Percentiles rank a stretch among this genome's conserved stretches.
These are phyloP conservation scores for Neofusicoccum sp. DNA, from an alignment of 2,329 filamentous ascomycete genomes.

Conservation along the genomic window DNA sequence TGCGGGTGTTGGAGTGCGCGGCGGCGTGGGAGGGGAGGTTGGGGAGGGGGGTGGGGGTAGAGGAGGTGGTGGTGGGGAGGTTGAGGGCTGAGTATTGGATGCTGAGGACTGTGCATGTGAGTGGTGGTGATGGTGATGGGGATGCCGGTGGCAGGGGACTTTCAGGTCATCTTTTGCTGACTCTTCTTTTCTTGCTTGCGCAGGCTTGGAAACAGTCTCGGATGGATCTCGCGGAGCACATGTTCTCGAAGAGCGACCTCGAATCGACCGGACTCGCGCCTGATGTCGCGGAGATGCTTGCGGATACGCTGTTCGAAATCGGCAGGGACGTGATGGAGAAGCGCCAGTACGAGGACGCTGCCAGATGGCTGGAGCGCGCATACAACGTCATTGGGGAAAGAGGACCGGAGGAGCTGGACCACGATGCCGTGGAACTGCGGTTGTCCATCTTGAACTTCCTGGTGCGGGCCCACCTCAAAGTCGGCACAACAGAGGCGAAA, in stretches of 20 bases:
- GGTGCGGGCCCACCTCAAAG: conserved; percentile 58
- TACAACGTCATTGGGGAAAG: conserved; percentile 60
- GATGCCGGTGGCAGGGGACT: neutral
- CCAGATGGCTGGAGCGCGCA: conserved; percentile 75
- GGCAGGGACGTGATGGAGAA: conserved; percentile 62
- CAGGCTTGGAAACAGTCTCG: conserved; percentile 76
- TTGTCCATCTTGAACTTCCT: conserved; percentile 67
- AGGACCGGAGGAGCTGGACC: conserved; percentile 58
- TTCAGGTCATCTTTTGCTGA: neutral
- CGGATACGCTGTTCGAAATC: conserved; percentile 72
- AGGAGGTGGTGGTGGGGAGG: conserved; percentile 38
- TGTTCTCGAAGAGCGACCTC: conserved; percentile 66
- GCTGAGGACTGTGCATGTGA: conserved; percentile 67
- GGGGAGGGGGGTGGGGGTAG: conserved; percentile 26
- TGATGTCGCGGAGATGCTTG: conserved; percentile 60
- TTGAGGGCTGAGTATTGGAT: conserved; percentile 66
- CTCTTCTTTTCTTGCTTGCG: neutral
- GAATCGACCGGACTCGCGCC: conserved; percentile 41
- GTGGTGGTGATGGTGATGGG: conserved; percentile 24
- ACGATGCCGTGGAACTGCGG: conserved; percentile 65
- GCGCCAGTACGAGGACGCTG: conserved; percentile 57
- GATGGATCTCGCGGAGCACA: conserved; percentile 75
- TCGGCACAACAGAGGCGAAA: conserved; percentile 48
- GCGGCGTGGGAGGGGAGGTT: conserved; percentile 52
- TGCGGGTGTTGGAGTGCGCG: conserved; percentile 65